Evolutionary conservation across 2,329 filamentous ascomycete species (phyloP), one percentile per base, ranked within the genome.

Genomic region (Colletotrichum eleusines): DNA sequence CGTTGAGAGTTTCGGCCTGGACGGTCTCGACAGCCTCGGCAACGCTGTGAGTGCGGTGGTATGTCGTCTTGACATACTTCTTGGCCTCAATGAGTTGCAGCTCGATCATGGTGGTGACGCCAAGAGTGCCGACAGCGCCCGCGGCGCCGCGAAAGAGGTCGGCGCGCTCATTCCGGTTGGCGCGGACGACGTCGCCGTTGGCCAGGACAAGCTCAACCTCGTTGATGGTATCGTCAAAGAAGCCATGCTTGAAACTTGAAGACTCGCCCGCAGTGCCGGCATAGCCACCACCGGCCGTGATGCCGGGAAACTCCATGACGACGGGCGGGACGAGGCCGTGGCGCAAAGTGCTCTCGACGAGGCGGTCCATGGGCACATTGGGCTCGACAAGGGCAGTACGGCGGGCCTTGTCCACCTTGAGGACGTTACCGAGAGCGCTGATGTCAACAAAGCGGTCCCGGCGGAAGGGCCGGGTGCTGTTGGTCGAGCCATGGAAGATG

Each of bases 401-500:
- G 1, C 77, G 77, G 9, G 81, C 76, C 1, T 80, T 76, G 78
- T 94, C 87, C 68, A 95, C 86, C 14, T 84, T 81, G 42, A 95
- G 82, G 33, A 95, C 90, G 78, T 90, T 83, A 74, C 82, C 82
- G 3, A 95, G 85, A 3, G 82, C 80, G 76, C 88, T 89, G 76
- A 92, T 94, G 81, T 94, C 91, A 74, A 94, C 84, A 69, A 83
- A 81, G 70, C 79, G 81, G 73, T 75, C 78, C 70, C 75, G 74
- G 75, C 82, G 75, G 81, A 87, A 71, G 81, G 86, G 86, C 6
- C 87, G 89, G 57, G 92, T 94, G 77, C 88, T 91, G 83, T 94
- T 94, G 63, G 92, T 94, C 50, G 89, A 91, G 75, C 92, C 92
- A 83, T 94, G 92, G 79, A 87, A 90, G 82, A 95, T 93, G 73